Base-by-base conservation (phyloP, 164 flowering plant species). In the Chloranthus sessilifolius region DNA sequence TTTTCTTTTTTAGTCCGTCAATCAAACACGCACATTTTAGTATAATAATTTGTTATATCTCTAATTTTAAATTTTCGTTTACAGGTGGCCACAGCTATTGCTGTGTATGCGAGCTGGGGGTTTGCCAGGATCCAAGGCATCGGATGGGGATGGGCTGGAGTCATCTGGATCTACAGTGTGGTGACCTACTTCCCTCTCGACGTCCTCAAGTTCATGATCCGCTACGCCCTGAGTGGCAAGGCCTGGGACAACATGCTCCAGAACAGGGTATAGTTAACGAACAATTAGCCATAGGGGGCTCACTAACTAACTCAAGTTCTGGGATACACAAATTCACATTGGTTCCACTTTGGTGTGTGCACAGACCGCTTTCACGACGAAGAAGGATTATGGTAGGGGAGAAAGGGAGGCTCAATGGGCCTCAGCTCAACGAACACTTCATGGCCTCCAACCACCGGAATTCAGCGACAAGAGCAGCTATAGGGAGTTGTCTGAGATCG, bases 331-430 rank as follows among this genome's bases (percentile, higher is more conserved):
- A 28, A 45, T 8, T 26, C 3, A 24, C 2, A 14, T n/a, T n/a
- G n/a, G n/a, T n/a, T n/a, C n/a, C 9, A 33, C 19, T n/a, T 2
- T 38, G 42, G 42, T n/a, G n/a, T 38, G n/a, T 38, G 42, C 26
- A n/a, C 58, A 74, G 78, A 62, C 62, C 27, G 79, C 79, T n/a
- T 68, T 71, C 52, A 71, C 78, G 1, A 53, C 67, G 2, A 74
- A 67, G 66, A 61, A 60, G 50, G 67, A 73, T 34, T 73, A 60
- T 43, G 78, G 78, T 11, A 62, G 50, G 11, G 72, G 63, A 33
- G 75, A 73, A 30, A 70, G 78, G 58, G 78, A 74, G 50, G 78
- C 78, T 6, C 75, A 71, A 29, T 74, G 79, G 79, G 76, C 79
- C 1, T 3, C 52, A 39, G 75, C 66, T 15, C 79, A 74, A 43